phyloP scores from a whole-genome alignment of 1,284 basidiomycete genomes.

The Vanrija pseudolonga region DNA sequence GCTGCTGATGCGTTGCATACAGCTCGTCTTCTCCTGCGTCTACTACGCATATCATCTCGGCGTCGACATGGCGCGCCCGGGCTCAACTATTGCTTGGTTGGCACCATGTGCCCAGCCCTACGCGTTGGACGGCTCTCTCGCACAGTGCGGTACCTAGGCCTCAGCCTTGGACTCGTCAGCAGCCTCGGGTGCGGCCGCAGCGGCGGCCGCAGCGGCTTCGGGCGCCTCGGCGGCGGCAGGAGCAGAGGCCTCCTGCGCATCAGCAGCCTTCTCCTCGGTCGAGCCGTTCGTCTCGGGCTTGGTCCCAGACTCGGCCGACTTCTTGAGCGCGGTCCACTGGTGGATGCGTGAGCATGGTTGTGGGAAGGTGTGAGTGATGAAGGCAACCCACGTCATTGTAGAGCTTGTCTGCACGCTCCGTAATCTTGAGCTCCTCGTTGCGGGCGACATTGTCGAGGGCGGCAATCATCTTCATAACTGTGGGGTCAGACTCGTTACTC shows the following conservation, averaged over 20 bases:
- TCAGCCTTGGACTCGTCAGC: constrained; percentile 10
- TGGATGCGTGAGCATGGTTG: not conserved
- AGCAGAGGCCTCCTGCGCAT: not conserved
- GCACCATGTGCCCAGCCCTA: not conserved
- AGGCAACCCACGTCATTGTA: constrained; percentile 45
- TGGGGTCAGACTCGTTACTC: not conserved
- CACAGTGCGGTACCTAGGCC: constrained; percentile 8
- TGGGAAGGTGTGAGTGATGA: not conserved
- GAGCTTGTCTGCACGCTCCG: constrained; percentile 59
- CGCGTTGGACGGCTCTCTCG: no score
- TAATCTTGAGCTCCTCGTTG: constrained; percentile 83
- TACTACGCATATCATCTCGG: constrained; percentile 13
- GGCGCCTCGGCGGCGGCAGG: constrained; percentile 10
- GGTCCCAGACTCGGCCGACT: constrained; percentile 9
- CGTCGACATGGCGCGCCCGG: not conserved
- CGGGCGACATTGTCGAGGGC: constrained; percentile 67
- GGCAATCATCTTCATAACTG: constrained; percentile 90
- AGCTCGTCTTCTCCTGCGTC: not conserved
- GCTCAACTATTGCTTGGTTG: not conserved
- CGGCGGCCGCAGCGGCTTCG: constrained; percentile 6
- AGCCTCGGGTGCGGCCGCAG: constrained; percentile 11
- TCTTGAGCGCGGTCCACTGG: constrained; percentile 31
- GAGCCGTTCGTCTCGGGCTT: constrained; percentile 47
- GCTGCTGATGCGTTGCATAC: no score
- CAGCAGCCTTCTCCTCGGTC: constrained; percentile 58